phyloP scores from a whole-genome alignment of 78 protist genomes.

The Neovahlkampfia damariscottae region DNA sequence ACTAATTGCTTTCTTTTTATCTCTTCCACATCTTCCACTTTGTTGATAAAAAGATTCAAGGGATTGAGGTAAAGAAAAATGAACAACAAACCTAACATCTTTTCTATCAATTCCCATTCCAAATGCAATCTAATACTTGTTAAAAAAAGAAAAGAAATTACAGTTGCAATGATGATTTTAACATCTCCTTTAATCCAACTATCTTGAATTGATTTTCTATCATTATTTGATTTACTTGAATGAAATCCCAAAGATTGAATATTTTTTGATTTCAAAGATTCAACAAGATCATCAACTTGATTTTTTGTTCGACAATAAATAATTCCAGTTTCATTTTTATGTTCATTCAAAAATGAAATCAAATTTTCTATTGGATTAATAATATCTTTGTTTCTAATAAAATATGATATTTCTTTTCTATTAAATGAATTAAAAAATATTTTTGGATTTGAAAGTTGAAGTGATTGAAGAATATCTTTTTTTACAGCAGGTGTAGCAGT shows the following conservation, averaged over 20 bases:
- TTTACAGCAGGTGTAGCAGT: conserved; percentile 13
- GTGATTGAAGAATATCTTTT: neutral
- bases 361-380: neutral
- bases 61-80: conserved; percentile 1
- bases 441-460: neutral
- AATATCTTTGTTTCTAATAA: neutral
- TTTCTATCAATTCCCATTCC: conserved; percentile 49
- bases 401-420: conserved; percentile 18
- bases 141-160: too few relatives aligned
- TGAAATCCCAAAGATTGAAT: too few relatives aligned
- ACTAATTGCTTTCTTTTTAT: neutral
- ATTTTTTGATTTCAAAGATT: neutral
- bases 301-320: conserved; percentile 12
- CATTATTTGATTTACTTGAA: neutral
- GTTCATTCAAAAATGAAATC: neutral
- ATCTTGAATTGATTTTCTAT: conserved; percentile 21
- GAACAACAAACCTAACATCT: conserved; percentile 30
- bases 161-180: conserved; percentile 35
- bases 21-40: conserved; percentile 43
- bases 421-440: neutral
- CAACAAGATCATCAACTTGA: neutral
- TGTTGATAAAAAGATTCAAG: conserved; percentile 27
- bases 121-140: too few relatives aligned
- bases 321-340: conserved; percentile 1
- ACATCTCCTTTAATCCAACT: neutral